These are phyloP conservation scores for Coemansia sp. DNA, from an alignment of 192 early-diverging fungal genomes.

Conservation along the genomic window DNA sequence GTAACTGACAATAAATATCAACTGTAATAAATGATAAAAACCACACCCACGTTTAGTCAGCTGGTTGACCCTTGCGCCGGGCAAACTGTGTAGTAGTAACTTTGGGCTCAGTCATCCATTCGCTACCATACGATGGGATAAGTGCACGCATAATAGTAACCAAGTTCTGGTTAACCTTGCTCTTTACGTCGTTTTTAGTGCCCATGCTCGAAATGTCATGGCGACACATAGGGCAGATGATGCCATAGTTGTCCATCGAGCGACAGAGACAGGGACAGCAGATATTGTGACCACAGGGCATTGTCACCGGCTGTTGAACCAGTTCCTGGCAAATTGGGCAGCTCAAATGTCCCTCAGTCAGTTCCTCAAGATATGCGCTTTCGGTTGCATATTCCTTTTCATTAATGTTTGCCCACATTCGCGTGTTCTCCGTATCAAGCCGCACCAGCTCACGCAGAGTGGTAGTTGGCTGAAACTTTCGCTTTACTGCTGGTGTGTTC, in stretches of 20 bases:
- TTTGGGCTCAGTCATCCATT: conserved; percentile 12
- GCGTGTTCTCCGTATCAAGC: conserved; percentile 36
- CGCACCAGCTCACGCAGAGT: conserved; percentile 35
- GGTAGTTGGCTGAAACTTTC: conserved; percentile 8
- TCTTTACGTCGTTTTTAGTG: conserved; percentile 12
- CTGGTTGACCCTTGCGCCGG: conserved; percentile 8
- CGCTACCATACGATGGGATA: conserved; percentile 41
- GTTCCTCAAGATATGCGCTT: conserved; percentile 26
- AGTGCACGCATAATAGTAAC: conserved; percentile 35
- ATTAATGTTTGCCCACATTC: conserved; percentile 34
- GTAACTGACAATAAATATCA: too few relatives aligned
- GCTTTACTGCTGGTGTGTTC: background rate
- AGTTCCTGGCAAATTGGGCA: conserved; percentile 53
- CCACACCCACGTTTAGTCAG: background rate
- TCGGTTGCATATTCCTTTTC: conserved; percentile 15
- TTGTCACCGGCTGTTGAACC: conserved; percentile 41
- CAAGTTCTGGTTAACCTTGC: conserved; percentile 28
- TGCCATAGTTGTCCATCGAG: conserved; percentile 34
- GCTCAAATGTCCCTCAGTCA: conserved; percentile 30
- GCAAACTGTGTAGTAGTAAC: conserved; percentile 21
- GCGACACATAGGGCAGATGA: conserved; percentile 44
- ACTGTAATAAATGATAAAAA: too few relatives aligned
- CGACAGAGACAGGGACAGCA: conserved; percentile 36
- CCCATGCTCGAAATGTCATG: conserved; percentile 28
- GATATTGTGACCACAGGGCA: conserved; percentile 46